phyloP scores from a whole-genome alignment of 1,284 basidiomycete genomes.

The Papiliotrema fonsecae region DNA sequence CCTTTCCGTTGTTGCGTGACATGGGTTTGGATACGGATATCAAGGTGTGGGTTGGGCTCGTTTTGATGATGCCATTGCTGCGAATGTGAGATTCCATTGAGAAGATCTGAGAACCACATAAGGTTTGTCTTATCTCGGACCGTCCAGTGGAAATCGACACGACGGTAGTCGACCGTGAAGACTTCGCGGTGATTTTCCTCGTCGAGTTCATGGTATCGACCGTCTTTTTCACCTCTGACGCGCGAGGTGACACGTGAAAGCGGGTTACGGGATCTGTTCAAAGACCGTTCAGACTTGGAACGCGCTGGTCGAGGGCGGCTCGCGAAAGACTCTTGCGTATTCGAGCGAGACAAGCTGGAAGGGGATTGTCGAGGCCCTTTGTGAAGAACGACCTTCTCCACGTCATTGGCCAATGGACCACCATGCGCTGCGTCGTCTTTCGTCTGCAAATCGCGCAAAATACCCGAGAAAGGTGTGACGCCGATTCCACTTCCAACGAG shows the following conservation, averaged over 20 bases:
- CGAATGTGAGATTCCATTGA: slow-evolving; percentile 20
- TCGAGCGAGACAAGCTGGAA: background rate
- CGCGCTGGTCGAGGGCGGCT: background rate
- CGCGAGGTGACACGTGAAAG: slow-evolving; percentile 1
- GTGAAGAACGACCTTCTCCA: background rate
- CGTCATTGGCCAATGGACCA: slow-evolving; percentile 7
- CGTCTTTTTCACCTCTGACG: no score
- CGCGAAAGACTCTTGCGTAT: background rate
- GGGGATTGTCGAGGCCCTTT: no score
- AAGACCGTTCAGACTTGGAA: background rate
- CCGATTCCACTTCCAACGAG: slow-evolving; percentile 29
- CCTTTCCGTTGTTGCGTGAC: slow-evolving; percentile 24
- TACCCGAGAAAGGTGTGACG: slow-evolving; percentile 31
- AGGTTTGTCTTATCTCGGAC: slow-evolving; percentile 25
- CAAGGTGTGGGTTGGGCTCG: slow-evolving; percentile 21
- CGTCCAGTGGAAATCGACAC: slow-evolving; percentile 33
- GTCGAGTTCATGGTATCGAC: background rate
- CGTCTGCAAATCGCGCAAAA: slow-evolving; percentile 25
- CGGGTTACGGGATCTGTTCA: background rate
- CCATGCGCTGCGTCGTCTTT: slow-evolving; percentile 18
- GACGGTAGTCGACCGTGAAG: slow-evolving; percentile 22
- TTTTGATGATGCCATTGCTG: slow-evolving; percentile 19
- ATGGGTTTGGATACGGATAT: slow-evolving; percentile 26
- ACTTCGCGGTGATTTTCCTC: background rate
- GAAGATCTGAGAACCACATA: slow-evolving; percentile 27